Evolutionary conservation across 306 rosid species (phyloP), one percentile per base, ranked within the genome.

Genomic region (Glycine soja): DNA sequence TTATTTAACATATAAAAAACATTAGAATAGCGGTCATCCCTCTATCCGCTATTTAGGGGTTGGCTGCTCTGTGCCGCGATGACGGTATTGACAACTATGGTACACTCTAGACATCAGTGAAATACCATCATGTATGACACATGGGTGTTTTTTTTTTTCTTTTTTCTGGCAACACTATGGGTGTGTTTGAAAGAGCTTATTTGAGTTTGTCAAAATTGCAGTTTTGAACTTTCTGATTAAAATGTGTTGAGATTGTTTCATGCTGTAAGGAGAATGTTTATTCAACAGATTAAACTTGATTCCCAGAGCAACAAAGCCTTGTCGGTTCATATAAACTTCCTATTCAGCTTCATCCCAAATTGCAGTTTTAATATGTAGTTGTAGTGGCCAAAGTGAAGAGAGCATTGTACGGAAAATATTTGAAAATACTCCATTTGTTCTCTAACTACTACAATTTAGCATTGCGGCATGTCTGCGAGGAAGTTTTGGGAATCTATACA

Each of bases 81-180:
- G 30, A 24, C 30, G 30, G 30, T 24, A 24, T 24, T 24, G 30
- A 24, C 30, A 24, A 24, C 1, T 24, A 76, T 47, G 50, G 68
- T 82, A 38, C 57, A 71, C 81, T 70, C 43, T 67, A 82, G 46
- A 57, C 36, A 18, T 14, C 42, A 48, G 70, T 56, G 32, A 19
- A 58, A 51, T 24, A 19, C 65, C 50, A 8, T 57, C 62, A 56
- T 58, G 30, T 47, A 56, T 68, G 76, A 48, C 7, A 38, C 43
- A 24, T 24, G 30, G 30, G 1, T 24, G 1, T 24, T 24, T 24
- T 24, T 19, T 19, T 19, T 19, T 24, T 24, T n/a, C n/a, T 24
- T 24, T 24, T 24, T 24, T 2, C 30, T 24, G 30, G 2, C 30
- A 24, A 24, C 43, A 24, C 30, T 24, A 24, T 24, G 30, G 30